Percentiles rank a stretch among this genome's conserved stretches.
These are phyloP conservation scores for Aquilaria sinensis DNA, from an alignment of 345 rosid species.

Conservation along the genomic window DNA sequence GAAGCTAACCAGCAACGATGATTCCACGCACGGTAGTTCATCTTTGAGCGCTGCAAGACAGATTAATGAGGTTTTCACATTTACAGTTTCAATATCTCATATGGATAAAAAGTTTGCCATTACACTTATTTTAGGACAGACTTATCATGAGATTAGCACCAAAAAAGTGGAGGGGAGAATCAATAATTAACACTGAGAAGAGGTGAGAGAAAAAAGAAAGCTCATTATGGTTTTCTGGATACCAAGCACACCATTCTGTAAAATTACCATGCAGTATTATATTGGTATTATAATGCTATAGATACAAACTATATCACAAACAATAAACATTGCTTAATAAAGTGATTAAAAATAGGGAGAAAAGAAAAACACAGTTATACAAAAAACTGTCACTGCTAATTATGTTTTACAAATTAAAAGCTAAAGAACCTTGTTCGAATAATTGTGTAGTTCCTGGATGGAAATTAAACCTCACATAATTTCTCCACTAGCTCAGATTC, in stretches of 20 bases:
- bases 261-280: too few species aligned
- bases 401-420: slow-evolving; percentile 9
- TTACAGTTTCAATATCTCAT: too few species aligned
- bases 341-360: neutral
- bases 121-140: too few species aligned
- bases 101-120: too few species aligned
- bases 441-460: slow-evolving; percentile 38
- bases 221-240: too few species aligned
- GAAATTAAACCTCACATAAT: slow-evolving; percentile 79
- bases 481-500: slow-evolving; percentile 87
- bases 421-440: slow-evolving; percentile 45
- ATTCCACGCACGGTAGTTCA: slow-evolving; percentile 99
- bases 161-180: too few species aligned
- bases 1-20: slow-evolving; percentile 97
- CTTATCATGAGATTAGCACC: too few species aligned
- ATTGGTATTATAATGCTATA: too few species aligned
- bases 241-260: too few species aligned
- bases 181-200: too few species aligned
- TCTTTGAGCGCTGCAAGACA: slow-evolving; percentile 72
- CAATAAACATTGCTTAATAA: neutral
- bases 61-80: neutral
- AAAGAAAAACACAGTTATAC: slow-evolving; percentile 9
- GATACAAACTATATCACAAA: too few species aligned
- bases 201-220: too few species aligned
- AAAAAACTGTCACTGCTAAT: slow-evolving; percentile 7